Evolutionary conservation across 1,139 yeast species (phyloP).

Genomic region (Hansenula sp.): DNA sequence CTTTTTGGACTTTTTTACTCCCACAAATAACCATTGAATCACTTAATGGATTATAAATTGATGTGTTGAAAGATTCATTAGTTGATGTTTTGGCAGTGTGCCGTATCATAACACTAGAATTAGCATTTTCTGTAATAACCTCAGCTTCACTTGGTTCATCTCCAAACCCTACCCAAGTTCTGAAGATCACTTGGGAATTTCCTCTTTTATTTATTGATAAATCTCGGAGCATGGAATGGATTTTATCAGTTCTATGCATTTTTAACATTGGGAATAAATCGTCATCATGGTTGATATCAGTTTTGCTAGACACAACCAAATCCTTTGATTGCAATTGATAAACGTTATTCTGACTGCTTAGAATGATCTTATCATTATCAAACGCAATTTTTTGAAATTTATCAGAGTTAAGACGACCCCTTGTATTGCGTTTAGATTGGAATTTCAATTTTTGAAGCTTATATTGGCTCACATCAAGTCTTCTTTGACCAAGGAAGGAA

Average conservation of each 20-base stretch:
- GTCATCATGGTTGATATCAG: no score
- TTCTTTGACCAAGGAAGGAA: no score
- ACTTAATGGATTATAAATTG: not conserved
- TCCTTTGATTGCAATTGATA: not conserved
- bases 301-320: no score
- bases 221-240: not conserved
- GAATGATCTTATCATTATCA: not conserved
- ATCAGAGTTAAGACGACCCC: not conserved
- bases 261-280: not conserved
- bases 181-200: not conserved
- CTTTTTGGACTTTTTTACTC: not conserved
- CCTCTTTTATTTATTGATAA: not conserved
- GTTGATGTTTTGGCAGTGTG: not conserved
- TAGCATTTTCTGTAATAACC: not conserved
- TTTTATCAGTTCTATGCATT: not conserved
- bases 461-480: not conserved
- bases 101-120: not conserved
- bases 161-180: not conserved
- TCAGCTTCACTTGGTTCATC: constrained; percentile 1
- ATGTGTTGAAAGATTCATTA: not conserved
- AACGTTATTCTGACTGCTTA: not conserved
- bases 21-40: constrained; percentile 1
- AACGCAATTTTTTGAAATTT: not conserved
- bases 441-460: not conserved
- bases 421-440: not conserved